phyloP scores from a whole-genome alignment of 2,329 filamentous ascomycete species.

The Gliomastix tumulicola region DNA sequence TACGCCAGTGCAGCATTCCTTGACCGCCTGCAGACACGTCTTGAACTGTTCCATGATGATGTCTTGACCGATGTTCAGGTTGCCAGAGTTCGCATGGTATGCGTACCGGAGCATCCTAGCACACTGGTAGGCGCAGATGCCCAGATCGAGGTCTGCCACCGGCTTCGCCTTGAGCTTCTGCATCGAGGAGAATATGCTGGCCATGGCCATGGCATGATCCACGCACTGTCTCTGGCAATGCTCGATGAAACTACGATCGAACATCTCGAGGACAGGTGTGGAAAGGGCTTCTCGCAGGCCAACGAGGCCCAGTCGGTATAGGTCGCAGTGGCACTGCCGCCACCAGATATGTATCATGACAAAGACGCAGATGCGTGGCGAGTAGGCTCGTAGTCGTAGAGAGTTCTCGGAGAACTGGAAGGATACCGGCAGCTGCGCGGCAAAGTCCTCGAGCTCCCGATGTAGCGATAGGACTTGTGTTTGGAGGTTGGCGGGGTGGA shows the following conservation, averaged over 20 bases:
- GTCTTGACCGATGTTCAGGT: conserved; percentile 36
- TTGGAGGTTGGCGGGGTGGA: conserved; percentile 35
- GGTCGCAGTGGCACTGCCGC: conserved; percentile 50
- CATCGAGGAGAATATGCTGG: conserved; percentile 45
- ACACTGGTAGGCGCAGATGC: conserved; percentile 49
- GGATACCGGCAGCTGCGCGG: conserved; percentile 43
- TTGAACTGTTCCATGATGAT: conserved; percentile 40
- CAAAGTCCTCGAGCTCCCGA: conserved; percentile 44
- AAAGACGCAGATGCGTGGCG: conserved; percentile 48
- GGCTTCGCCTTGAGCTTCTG: conserved; percentile 43
- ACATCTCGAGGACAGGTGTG: conserved; percentile 29
- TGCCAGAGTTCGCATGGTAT: conserved; percentile 34
- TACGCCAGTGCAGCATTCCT: conserved; percentile 41
- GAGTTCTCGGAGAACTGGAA: conserved; percentile 53
- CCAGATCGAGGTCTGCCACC: conserved; percentile 47
- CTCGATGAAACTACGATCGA: conserved; percentile 41
- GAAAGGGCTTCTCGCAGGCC: conserved; percentile 45
- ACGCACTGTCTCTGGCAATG: conserved; percentile 44
- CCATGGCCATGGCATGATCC: conserved; percentile 47
- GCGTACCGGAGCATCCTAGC: conserved; percentile 44
- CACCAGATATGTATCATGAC: conserved; percentile 56
- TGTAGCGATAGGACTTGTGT: conserved; percentile 36
- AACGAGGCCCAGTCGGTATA: conserved; percentile 45
- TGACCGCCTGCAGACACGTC: conserved; percentile 43
- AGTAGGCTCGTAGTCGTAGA: conserved; percentile 47